These are phyloP conservation scores for Podaxis carcinomalis DNA, from an alignment of 768 basidiomycete species.

Conservation along the genomic window DNA sequence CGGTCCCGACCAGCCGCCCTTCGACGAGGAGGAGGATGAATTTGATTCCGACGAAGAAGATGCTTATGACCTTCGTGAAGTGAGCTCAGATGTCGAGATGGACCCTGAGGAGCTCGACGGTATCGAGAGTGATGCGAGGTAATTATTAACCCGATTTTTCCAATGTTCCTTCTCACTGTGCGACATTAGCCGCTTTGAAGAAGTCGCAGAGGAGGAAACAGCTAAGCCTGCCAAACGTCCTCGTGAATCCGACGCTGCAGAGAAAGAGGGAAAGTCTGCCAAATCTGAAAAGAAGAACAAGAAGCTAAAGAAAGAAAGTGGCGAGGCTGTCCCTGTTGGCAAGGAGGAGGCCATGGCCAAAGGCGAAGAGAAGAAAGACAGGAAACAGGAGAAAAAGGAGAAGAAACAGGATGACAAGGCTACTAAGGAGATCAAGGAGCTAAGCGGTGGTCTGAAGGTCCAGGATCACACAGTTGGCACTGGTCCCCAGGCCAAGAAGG, in stretches of 20 bases:
- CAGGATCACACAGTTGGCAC: constrained; percentile 74
- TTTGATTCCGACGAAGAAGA: constrained; percentile 54
- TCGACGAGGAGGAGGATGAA: constrained; percentile 33
- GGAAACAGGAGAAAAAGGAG: constrained; percentile 29
- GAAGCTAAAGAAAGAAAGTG: constrained; percentile 66
- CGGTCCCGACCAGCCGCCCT: constrained; percentile 44
- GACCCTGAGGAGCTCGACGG: constrained; percentile 58
- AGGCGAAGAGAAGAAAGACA: constrained; percentile 25
- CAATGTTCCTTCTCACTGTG: background rate
- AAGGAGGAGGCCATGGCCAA: constrained; percentile 31
- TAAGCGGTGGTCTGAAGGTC: constrained; percentile 73
- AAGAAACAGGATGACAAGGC: constrained; percentile 28
- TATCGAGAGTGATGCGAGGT: constrained; percentile 54
- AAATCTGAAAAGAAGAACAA: constrained; percentile 66
- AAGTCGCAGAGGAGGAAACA: constrained; percentile 45
- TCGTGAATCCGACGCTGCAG: constrained; percentile 53
- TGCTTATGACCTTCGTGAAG: constrained; percentile 64
- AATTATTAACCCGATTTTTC: constrained; percentile 15
- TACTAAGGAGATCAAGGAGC: constrained; percentile 33
- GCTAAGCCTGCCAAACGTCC: constrained; percentile 61
- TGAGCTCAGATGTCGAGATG: constrained; percentile 82
- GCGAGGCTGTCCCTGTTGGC: constrained; percentile 29
- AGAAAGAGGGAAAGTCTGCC: constrained; percentile 28
- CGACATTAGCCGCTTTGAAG: constrained; percentile 65
- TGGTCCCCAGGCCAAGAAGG: constrained; percentile 85